Evolutionary conservation across 495 filamentous ascomycete species (phyloP).

Genomic region (Lineolata rhizophorae): DNA sequence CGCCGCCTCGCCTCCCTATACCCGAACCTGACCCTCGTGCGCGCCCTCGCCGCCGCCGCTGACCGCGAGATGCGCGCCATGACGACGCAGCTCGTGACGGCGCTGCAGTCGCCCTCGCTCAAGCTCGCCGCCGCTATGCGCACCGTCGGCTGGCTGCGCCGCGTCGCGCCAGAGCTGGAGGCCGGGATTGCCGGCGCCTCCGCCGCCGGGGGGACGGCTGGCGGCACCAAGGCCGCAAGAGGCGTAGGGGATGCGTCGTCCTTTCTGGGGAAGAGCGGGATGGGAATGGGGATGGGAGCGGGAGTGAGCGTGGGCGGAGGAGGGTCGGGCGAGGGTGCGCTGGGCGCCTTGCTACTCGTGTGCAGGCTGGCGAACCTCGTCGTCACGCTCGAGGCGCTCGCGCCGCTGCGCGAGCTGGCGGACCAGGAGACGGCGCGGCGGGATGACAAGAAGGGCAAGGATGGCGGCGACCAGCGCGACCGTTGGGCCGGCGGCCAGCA

Average conservation of each 20-base stretch:
- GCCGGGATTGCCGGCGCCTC: constrained; percentile 9
- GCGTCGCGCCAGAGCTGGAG: constrained; percentile 66
- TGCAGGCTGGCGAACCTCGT: constrained; percentile 65
- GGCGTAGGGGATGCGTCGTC: background rate
- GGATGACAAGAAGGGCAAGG: constrained; percentile 2
- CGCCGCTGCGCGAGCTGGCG: constrained; percentile 69
- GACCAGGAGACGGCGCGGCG: constrained; percentile 51
- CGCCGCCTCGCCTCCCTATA: constrained; percentile 67
- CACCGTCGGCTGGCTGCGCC: constrained; percentile 75
- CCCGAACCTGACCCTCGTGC: constrained; percentile 51
- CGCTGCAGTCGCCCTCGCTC: constrained; percentile 51
- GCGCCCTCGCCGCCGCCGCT: constrained; percentile 51
- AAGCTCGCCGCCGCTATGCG: constrained; percentile 84
- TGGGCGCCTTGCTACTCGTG: constrained; percentile 73
- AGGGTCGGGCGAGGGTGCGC: constrained; percentile 26
- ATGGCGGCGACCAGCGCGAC: constrained; percentile 1
- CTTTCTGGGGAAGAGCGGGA: background rate
- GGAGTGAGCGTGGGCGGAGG: background rate
- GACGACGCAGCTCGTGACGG: constrained; percentile 61
- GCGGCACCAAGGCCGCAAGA: background rate
- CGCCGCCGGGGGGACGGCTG: no score
- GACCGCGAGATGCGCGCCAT: constrained; percentile 79
- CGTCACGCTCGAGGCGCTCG: constrained; percentile 60
- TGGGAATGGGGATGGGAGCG: background rate
- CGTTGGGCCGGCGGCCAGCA: constrained; percentile 65